Percentiles rank a stretch among this genome's conserved stretches.
Conservation (phyloP, 805 yeast species). For the Wickerhamomyces rabaulensis region DNA sequence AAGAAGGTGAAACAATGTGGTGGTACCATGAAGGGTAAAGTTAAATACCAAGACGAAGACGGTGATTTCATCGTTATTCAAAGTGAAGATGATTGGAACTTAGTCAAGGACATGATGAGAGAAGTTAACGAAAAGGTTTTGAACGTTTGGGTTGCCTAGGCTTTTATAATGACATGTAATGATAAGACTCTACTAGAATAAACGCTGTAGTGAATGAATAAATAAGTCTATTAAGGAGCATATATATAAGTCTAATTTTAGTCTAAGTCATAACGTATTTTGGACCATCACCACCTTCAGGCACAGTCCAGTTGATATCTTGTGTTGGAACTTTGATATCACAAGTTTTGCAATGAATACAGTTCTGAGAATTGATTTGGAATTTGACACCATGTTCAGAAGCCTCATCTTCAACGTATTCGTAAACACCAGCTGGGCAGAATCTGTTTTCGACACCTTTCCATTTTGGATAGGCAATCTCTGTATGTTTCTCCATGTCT, state of each 20-base stretch:
- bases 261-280: slow-evolving; percentile 76
- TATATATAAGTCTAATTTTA: neutral
- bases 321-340: slow-evolving; percentile 95
- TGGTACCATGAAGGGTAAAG: slow-evolving; percentile 40
- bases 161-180: slow-evolving; percentile 4
- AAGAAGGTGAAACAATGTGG: slow-evolving; percentile 53
- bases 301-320: slow-evolving; percentile 94
- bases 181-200: neutral
- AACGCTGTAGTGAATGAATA: neutral
- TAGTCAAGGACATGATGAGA: slow-evolving; percentile 69
- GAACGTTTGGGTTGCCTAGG: slow-evolving; percentile 34
- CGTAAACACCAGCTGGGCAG: slow-evolving; percentile 99
- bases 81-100: slow-evolving; percentile 81
- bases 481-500: slow-evolving; percentile 62
- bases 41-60: slow-evolving; percentile 90
- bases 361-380: slow-evolving; percentile 93
- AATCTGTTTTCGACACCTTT: slow-evolving; percentile 87
- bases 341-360: slow-evolving; percentile 98
- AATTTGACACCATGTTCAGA: slow-evolving; percentile 65
- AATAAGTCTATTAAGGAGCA: neutral
- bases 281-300: slow-evolving; percentile 99
- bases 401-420: slow-evolving; percentile 65
- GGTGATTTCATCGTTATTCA: slow-evolving; percentile 87
- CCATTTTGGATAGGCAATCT: slow-evolving; percentile 63
- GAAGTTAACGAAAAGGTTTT: slow-evolving; percentile 45